Evolutionary conservation across 179 eudicot species (phyloP).

Genomic region (Actinidia chinensis): DNA sequence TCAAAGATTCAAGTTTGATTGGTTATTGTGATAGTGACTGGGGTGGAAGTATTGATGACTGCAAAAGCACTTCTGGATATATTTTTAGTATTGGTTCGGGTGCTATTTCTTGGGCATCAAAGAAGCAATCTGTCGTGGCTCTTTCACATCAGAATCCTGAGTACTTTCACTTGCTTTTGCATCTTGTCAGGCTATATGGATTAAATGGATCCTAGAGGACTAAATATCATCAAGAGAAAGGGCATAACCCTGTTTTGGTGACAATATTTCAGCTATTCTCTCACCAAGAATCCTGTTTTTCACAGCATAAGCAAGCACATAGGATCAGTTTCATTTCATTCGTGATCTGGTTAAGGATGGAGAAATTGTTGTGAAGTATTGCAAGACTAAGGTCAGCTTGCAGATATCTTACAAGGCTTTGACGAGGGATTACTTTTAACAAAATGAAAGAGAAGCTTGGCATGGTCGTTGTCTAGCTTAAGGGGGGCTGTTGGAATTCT

Average conservation of each 20-base stretch:
- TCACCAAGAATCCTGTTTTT: constrained; percentile 2
- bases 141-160: constrained; percentile 7
- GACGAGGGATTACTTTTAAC: neutral
- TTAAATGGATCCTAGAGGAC: neutral
- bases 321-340: neutral
- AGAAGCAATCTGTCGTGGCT: constrained; percentile 10
- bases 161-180: neutral
- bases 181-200: neutral
- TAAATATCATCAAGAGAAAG: neutral
- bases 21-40: constrained; percentile 7
- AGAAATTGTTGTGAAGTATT: neutral
- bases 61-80: neutral
- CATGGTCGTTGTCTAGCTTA: neutral
- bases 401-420: neutral
- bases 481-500: constrained; percentile 11
- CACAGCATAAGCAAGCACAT: constrained; percentile 13
- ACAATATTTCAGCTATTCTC: constrained; percentile 1
- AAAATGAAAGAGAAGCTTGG: neutral
- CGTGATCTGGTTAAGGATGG: neutral
- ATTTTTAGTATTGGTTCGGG: constrained; percentile 3
- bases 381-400: constrained; percentile 4
- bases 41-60: neutral
- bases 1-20: neutral
- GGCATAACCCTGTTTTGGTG: constrained; percentile 8
- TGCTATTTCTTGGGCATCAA: constrained; percentile 13